These are phyloP conservation scores for Ceratopteris richardii DNA, from an alignment of 75 land plant genomes.

Conservation along the genomic window DNA sequence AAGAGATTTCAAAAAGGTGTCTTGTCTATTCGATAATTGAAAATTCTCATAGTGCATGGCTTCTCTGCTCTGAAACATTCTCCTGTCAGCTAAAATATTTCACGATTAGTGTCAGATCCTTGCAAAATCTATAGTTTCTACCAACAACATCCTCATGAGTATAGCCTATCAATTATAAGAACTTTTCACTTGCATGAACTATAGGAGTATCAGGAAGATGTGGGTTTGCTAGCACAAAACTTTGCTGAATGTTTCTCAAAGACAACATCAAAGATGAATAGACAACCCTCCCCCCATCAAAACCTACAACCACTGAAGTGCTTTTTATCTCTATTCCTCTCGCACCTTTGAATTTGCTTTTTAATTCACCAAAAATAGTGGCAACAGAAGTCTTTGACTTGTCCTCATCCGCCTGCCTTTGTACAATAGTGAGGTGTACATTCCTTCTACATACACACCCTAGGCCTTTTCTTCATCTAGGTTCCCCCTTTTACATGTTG, in stretches of 20 bases:
- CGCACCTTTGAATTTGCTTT: conserved; percentile 42
- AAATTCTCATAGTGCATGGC: no score
- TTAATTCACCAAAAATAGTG: conserved; percentile 44
- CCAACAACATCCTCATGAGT: conserved; percentile 74
- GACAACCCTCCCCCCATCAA: conserved; percentile 25
- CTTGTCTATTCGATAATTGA: no score
- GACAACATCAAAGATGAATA: conserved; percentile 58
- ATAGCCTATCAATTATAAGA: conserved; percentile 77
- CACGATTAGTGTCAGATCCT: conserved; percentile 53
- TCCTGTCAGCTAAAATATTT: conserved; percentile 38
- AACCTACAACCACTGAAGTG: conserved; percentile 22
- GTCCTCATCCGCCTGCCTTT: conserved; percentile 52
- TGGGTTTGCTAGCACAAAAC: conserved; percentile 89
- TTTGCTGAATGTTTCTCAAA: conserved; percentile 87
- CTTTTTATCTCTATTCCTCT: conserved; percentile 38
- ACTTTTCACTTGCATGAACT: conserved; percentile 84
- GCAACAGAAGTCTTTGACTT: conserved; percentile 39
- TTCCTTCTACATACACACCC: no score
- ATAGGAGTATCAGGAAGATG: conserved; percentile 81
- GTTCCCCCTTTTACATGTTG: no score
- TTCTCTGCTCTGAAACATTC: no score
- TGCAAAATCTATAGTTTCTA: conserved; percentile 53
- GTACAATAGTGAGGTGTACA: no score
- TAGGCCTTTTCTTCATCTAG: no score
- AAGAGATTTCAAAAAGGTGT: no score